Evolutionary conservation across 2,329 filamentous ascomycete genomes (phyloP).

Genomic region (Atkinsonella texensis): DNA sequence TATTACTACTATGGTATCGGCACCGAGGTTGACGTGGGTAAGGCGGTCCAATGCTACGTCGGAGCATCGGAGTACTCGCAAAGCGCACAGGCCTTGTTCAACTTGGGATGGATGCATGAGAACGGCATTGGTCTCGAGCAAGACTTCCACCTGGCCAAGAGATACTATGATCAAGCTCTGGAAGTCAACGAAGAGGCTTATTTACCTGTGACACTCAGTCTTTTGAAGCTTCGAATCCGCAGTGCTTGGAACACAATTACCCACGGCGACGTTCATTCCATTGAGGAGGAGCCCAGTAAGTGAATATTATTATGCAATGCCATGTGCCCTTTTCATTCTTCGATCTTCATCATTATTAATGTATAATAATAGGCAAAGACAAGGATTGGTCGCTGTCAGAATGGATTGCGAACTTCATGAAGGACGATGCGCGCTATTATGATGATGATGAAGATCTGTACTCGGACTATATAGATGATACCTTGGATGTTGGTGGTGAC

Average conservation of each 20-base stretch:
- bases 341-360: slow-evolving; percentile 15
- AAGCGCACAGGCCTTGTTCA: slow-evolving; percentile 92
- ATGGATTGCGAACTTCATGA: slow-evolving; percentile 78
- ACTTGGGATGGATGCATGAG: slow-evolving; percentile 98
- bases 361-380: slow-evolving; percentile 39
- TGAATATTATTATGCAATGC: slow-evolving; percentile 2
- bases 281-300: slow-evolving; percentile 77
- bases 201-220: slow-evolving; percentile 76
- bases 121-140: slow-evolving; percentile 87
- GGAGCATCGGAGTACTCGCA: slow-evolving; percentile 84
- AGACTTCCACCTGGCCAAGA: slow-evolving; percentile 93
- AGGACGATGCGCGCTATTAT: slow-evolving; percentile 56
- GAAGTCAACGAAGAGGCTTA: slow-evolving; percentile 91
- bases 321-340: not conserved
- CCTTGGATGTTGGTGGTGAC: slow-evolving; percentile 40
- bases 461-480: slow-evolving; percentile 39
- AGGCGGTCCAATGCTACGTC: slow-evolving; percentile 86
- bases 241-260: slow-evolving; percentile 94
- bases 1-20: slow-evolving; percentile 85
- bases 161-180: slow-evolving; percentile 87
- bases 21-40: slow-evolving; percentile 58
- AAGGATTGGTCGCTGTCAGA: slow-evolving; percentile 70
- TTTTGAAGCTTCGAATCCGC: slow-evolving; percentile 71
- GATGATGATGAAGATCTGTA: slow-evolving; percentile 41
- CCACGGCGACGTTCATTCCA: slow-evolving; percentile 81